Conservation (phyloP, 192 early-diverging fungal genomes). For the Coemansia sp. region DNA sequence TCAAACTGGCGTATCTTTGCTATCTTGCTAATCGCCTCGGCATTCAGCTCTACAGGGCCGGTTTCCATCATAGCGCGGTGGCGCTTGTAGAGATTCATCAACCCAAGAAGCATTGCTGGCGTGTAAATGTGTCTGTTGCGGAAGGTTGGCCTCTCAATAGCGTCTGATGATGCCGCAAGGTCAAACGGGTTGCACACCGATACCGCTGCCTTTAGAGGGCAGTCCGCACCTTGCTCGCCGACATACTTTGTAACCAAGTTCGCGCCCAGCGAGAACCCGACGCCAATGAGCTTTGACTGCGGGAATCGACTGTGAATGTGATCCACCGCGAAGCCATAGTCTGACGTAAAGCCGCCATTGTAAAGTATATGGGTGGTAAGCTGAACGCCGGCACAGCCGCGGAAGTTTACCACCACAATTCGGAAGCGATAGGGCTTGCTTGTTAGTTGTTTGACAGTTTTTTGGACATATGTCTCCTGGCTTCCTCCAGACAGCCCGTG, state of each 20-base stretch:
- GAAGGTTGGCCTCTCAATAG: slow-evolving; percentile 57
- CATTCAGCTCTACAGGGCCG: slow-evolving; percentile 51
- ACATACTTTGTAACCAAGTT: slow-evolving; percentile 91
- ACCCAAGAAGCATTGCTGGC: slow-evolving; percentile 58
- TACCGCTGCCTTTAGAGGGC: slow-evolving; percentile 71
- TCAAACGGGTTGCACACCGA: slow-evolving; percentile 90
- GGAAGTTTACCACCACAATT: slow-evolving; percentile 83
- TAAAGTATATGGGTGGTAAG: slow-evolving; percentile 80
- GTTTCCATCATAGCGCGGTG: slow-evolving; percentile 55
- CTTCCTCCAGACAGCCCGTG: slow-evolving; percentile 94
- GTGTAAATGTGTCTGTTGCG: slow-evolving; percentile 62
- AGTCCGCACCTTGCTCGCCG: slow-evolving; percentile 77
- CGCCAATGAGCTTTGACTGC: slow-evolving; percentile 67
- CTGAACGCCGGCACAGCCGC: slow-evolving; percentile 84
- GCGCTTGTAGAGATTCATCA: slow-evolving; percentile 57
- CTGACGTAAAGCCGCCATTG: slow-evolving; percentile 79
- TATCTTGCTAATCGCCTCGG: slow-evolving; percentile 57
- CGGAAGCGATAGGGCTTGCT: slow-evolving; percentile 64
- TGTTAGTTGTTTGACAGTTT: slow-evolving; percentile 64
- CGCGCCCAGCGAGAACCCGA: slow-evolving; percentile 90
- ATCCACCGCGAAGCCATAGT: slow-evolving; percentile 55
- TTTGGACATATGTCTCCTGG: slow-evolving; percentile 85
- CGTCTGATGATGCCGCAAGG: slow-evolving; percentile 57
- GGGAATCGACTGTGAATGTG: slow-evolving; percentile 58
- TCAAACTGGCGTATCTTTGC: slow-evolving; percentile 81